Evolutionary conservation across 116 monocot species (phyloP), one percentile per base, ranked within the genome.

Genomic region (Zostera marina): DNA sequence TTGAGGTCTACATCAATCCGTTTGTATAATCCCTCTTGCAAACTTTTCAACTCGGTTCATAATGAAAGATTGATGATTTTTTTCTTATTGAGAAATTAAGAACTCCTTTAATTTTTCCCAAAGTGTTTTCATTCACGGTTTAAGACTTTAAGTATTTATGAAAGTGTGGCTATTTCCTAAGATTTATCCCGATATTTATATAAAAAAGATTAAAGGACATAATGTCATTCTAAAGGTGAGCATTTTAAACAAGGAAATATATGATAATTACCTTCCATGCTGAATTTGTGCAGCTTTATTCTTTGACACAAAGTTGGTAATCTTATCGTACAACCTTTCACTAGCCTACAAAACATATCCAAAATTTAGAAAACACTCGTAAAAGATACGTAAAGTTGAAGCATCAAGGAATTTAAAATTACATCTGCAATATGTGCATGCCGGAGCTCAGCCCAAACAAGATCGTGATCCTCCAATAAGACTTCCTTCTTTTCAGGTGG

Each of bases 351-450:
- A 16, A 32, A 20, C 49, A 32, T 20, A 49, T 49, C 20, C 13
- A 26, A 54, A 23, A 54, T 7, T 54, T 54, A 54, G 22, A 24
- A 0, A 54, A 14, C 54, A 25, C 16, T 15, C 54, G 60, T 23
- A 45, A 2, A 49, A 49, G 49, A 8, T 15, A 49, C 15, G 16
- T 16, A 1, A 13, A 49, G 6, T 17, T 19, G 17, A 15, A 49
- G 49, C 40, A 6, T 8, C 38, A 63, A 20, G 15, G 52, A 26
- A 64, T 66, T 24, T 14, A 60, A 55, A 73, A 83, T 72, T 58
- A 99, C 99, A 79, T 99, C 98, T 64, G 81, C 99, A 69, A 99
- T 99, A 68, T 99, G 99, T 53, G 81, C 72, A 91, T 99, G 87
- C 19, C 87, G 76, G 66, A 99, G 91, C 70, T 99, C 99, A 66